Percentiles rank a stretch among this genome's conserved stretches.
Evolutionary conservation across 345 rosid species (phyloP).

Genomic region (Litchi chinensis): DNA sequence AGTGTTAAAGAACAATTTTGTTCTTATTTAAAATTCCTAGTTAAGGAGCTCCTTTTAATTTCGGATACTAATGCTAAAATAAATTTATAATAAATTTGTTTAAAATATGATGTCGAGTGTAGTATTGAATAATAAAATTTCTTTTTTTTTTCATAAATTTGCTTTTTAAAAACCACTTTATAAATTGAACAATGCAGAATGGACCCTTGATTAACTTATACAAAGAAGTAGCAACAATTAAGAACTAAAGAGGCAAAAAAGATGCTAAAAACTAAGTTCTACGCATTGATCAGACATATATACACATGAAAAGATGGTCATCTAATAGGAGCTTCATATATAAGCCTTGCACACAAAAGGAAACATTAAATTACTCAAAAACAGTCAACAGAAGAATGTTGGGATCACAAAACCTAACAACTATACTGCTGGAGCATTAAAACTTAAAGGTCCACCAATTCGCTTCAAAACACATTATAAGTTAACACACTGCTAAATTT

Average conservation of each 20-base stretch:
- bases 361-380: conserved; percentile 4
- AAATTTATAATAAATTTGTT: too few relatives aligned
- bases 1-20: too few relatives aligned
- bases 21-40: too few relatives aligned
- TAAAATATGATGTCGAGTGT: too few relatives aligned
- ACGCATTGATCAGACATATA: background rate
- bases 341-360: background rate
- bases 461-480: background rate
- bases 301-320: background rate
- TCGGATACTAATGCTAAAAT: too few relatives aligned
- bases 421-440: background rate
- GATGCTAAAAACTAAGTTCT: conserved; percentile 4
- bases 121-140: too few relatives aligned
- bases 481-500: conserved; percentile 9
- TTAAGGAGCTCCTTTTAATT: too few relatives aligned
- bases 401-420: background rate
- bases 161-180: too few relatives aligned
- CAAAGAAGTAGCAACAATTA: background rate
- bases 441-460: background rate
- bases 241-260: background rate
- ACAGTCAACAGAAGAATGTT: background rate
- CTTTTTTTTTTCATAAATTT: too few relatives aligned
- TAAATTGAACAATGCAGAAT: too few relatives aligned
- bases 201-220: too few relatives aligned
- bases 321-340: background rate